Conservation (phyloP, 495 filamentous ascomycete genomes). For the Friedmanniomyces simplex region DNA sequence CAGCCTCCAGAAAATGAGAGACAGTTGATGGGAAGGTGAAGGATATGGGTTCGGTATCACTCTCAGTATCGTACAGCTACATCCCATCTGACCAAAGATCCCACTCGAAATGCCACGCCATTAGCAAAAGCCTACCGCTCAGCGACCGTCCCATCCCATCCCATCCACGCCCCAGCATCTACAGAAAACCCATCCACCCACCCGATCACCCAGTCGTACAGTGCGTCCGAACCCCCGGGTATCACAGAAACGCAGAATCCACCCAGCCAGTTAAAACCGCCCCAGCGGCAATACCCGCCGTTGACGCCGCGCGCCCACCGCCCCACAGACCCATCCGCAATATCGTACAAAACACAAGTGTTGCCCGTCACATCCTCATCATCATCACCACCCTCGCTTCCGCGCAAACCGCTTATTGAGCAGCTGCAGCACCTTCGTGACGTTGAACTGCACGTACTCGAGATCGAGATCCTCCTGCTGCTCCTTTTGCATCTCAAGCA, state of each 20-base stretch:
- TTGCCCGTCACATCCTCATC: too few species aligned
- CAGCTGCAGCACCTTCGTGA: conserved; percentile 81
- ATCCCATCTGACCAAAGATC: background rate
- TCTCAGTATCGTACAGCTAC: background rate
- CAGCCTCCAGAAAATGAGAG: too few species aligned
- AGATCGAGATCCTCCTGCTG: conserved; percentile 87
- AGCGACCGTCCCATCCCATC: background rate
- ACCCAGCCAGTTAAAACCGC: conserved; percentile 9
- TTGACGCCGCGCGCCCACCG: conserved; percentile 9
- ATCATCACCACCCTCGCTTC: conserved; percentile 90
- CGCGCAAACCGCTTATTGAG: conserved; percentile 97
- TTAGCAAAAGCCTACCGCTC: background rate
- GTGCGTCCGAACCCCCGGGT: background rate
- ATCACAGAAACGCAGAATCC: conserved; percentile 11
- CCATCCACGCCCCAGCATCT: background rate
- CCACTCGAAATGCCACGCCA: background rate
- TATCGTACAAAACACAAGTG: too few species aligned
- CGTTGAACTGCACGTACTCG: conserved; percentile 94
- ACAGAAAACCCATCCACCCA: background rate
- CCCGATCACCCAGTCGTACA: conserved; percentile 1
- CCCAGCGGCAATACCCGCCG: conserved; percentile 19
- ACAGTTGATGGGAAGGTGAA: too few species aligned
- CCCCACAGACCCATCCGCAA: background rate
- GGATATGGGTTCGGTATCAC: too few species aligned
- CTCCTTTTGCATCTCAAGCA: conserved; percentile 99